phyloP scores from a whole-genome alignment of 108 stramenopile genomes.

The Fragilaria radians region DNA sequence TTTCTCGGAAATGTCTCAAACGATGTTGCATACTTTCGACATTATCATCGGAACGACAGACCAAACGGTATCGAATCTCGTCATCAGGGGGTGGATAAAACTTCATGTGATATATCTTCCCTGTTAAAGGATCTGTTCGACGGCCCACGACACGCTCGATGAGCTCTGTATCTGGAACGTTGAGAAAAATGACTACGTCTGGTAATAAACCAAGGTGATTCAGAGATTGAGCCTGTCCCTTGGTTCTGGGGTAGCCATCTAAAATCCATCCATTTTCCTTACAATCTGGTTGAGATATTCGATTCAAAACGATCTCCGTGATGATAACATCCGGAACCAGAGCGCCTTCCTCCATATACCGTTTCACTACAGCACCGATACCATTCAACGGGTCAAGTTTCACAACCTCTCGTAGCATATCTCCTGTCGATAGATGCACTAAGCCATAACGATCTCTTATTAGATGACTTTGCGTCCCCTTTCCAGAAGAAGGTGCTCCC shows the following conservation, averaged over 20 bases:
- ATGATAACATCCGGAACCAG: constrained; percentile 96
- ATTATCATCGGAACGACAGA: constrained; percentile 94
- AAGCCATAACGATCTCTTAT: constrained; percentile 63
- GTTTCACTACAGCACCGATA: constrained; percentile 74
- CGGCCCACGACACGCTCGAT: constrained; percentile 94
- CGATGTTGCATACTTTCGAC: constrained; percentile 94
- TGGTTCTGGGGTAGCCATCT: constrained; percentile 97
- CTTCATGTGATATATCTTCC: constrained; percentile 94
- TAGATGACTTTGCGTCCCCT: constrained; percentile 85
- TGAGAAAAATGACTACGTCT: constrained; percentile 88
- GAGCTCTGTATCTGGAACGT: constrained; percentile 91
- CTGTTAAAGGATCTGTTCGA: constrained; percentile 91
- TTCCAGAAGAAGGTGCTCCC: constrained; percentile 82
- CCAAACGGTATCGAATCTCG: constrained; percentile 55
- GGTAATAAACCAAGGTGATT: constrained; percentile 71
- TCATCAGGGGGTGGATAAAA: constrained; percentile 87
- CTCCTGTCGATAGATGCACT: constrained; percentile 83
- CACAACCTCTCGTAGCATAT: constrained; percentile 75
- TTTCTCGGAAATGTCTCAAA: constrained; percentile 82
- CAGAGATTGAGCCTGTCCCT: constrained; percentile 88
- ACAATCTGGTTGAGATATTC: constrained; percentile 82
- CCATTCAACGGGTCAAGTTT: constrained; percentile 27
- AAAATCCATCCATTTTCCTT: constrained; percentile 88
- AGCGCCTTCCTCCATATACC: constrained; percentile 88
- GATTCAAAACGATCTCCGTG: constrained; percentile 86